Conservation (phyloP, 2,329 filamentous ascomycete species). For the Lecanicillium sp. region DNA sequence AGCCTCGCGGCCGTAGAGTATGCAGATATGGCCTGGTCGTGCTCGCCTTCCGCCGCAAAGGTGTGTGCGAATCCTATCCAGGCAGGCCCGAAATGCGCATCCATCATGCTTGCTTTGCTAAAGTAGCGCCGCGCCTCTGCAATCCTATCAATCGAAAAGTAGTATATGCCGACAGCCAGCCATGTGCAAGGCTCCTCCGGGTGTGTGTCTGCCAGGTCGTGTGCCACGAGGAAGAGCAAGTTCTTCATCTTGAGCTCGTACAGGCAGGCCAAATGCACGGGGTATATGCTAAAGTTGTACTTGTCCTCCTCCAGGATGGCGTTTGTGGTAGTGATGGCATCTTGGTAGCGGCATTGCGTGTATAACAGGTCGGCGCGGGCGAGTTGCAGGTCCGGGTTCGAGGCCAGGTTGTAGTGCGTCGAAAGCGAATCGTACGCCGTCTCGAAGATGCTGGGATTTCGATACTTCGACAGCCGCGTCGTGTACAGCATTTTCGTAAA, state of each 20-base stretch:
- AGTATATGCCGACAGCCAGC: conserved; percentile 92
- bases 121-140: conserved; percentile 93
- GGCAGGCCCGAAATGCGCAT: conserved; percentile 91
- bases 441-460: conserved; percentile 74
- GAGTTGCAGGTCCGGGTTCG: conserved; percentile 84
- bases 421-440: conserved; percentile 83
- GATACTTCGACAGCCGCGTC: conserved; percentile 90
- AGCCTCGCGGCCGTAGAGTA: conserved; percentile 92
- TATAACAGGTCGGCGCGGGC: conserved; percentile 87
- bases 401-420: conserved; percentile 81
- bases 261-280: conserved; percentile 83
- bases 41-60: conserved; percentile 93
- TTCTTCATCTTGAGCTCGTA: conserved; percentile 85
- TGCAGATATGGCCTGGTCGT: conserved; percentile 95
- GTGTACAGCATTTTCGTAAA: conserved; percentile 97
- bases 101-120: conserved; percentile 95
- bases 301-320: conserved; percentile 75
- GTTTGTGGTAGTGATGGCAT: conserved; percentile 77
- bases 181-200: conserved; percentile 88
- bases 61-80: conserved; percentile 99
- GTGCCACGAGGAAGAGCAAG: conserved; percentile 81
- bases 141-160: conserved; percentile 80
- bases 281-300: conserved; percentile 84
- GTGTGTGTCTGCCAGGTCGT: conserved; percentile 86
- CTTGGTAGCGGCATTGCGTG: conserved; percentile 87